A percentile compares a stretch with the other conserved stretches of the same genome.
These are phyloP conservation scores for Linnemannia schmuckeri DNA, from an alignment of 192 early-diverging fungal genomes.

Conservation along the genomic window DNA sequence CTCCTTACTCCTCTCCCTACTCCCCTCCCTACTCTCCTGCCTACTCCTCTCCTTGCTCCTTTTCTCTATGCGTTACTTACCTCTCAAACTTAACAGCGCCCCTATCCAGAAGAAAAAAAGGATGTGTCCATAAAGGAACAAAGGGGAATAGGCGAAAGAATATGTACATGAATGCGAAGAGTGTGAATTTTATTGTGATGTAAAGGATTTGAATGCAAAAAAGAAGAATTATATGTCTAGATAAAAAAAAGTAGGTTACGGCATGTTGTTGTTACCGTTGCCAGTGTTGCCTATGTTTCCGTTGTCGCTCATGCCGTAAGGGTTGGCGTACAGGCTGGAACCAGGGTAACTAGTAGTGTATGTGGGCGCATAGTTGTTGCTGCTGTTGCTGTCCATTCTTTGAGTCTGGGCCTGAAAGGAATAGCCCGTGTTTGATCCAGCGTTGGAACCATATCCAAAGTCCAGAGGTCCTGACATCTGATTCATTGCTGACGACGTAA, in stretches of 20 bases:
- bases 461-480: slow-evolving; percentile 13
- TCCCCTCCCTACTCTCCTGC: too few species aligned
- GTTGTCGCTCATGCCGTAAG: slow-evolving; percentile 27
- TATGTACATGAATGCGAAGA: background rate
- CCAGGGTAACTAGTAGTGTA: slow-evolving; percentile 45
- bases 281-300: slow-evolving; percentile 11
- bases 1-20: background rate
- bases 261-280: slow-evolving; percentile 9
- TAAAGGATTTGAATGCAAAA: slow-evolving; percentile 5
- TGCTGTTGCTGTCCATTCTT: slow-evolving; percentile 35
- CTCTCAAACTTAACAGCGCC: background rate
- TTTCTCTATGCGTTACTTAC: background rate
- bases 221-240: background rate
- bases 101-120: background rate
- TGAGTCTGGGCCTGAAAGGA: slow-evolving; percentile 29
- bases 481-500: slow-evolving; percentile 43
- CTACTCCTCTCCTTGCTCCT: background rate
- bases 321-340: slow-evolving; percentile 31
- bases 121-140: background rate
- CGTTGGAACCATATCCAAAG: slow-evolving; percentile 29
- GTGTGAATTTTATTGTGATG: background rate
- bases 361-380: slow-evolving; percentile 24
- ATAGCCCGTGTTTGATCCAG: slow-evolving; percentile 36
- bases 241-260: slow-evolving; percentile 9
- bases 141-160: background rate